phyloP scores from a whole-genome alignment of 148 eudicot species.

The Polygonum maritimum region DNA sequence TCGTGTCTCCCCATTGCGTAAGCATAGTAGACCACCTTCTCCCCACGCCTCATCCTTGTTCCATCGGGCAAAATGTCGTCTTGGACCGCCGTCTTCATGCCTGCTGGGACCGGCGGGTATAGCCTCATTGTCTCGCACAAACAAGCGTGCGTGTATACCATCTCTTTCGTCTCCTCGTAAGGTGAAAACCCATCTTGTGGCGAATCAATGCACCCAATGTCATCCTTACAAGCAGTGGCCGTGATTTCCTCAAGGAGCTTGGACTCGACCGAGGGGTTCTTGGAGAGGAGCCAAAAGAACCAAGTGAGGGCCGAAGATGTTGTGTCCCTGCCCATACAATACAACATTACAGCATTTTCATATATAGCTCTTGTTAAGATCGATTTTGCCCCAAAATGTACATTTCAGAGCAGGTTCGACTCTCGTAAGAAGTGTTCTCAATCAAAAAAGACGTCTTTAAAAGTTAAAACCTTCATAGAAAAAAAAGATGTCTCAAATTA shows the following conservation, averaged over 20 bases:
- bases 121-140: constrained; percentile 40
- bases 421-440: too few species aligned
- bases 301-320: constrained; percentile 10
- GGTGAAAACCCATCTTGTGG: background rate
- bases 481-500: too few species aligned
- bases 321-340: constrained; percentile 9
- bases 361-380: too few species aligned
- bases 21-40: constrained; percentile 24
- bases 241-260: constrained; percentile 1
- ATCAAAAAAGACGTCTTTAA: too few species aligned
- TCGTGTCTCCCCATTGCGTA: constrained; percentile 39
- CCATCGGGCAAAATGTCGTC: constrained; percentile 36
- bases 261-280: background rate
- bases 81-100: constrained; percentile 18
- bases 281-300: constrained; percentile 1
- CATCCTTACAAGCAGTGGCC: background rate
- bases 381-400: too few species aligned
- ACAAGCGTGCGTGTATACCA: constrained; percentile 37
- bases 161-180: constrained; percentile 30
- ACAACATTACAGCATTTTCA: too few species aligned
- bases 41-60: constrained; percentile 24
- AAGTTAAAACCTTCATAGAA: too few species aligned
- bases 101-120: constrained; percentile 34
- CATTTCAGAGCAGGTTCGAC: too few species aligned
- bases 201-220: too few species aligned